Percentiles rank a stretch among this genome's conserved stretches.
phyloP scores from a whole-genome alignment of 1,139 yeast species.

The Lodderomyces pseudojiufengensis region DNA sequence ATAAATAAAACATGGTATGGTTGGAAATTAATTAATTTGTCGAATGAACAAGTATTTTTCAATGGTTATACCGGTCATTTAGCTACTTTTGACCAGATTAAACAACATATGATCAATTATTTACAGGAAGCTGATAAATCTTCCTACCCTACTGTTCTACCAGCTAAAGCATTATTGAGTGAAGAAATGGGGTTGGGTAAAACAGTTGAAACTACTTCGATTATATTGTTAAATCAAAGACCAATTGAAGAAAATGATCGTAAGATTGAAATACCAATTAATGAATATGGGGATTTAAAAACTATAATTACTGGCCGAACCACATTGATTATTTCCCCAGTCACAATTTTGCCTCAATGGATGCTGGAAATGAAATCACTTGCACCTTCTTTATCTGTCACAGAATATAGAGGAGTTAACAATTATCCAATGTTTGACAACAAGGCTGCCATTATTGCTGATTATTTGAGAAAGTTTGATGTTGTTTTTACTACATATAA shows the following conservation, averaged over 20 bases:
- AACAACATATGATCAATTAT: constrained; percentile 19
- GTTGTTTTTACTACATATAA: constrained; percentile 80
- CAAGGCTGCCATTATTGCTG: constrained; percentile 42
- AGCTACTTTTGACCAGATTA: constrained; percentile 28
- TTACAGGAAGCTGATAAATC: constrained; percentile 13
- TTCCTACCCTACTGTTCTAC: constrained; percentile 18
- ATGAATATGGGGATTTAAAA: constrained; percentile 34
- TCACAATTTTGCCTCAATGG: constrained; percentile 83
- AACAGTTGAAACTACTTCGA: constrained; percentile 76
- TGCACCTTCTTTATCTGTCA: constrained; percentile 54
- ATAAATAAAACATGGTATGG: constrained; percentile 49
- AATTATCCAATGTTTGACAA: constrained; percentile 44
- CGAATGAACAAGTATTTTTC: constrained; percentile 32
- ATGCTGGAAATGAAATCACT: constrained; percentile 61
- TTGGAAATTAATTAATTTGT: constrained; percentile 30
- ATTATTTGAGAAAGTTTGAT: constrained; percentile 55
- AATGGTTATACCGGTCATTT: constrained; percentile 50
- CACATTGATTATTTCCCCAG: constrained; percentile 82
- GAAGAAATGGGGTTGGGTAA: constrained; percentile 98
- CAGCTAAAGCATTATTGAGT: constrained; percentile 69
- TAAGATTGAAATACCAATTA: constrained; percentile 31
- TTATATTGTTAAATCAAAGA: constrained; percentile 58
- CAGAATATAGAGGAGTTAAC: constrained; percentile 61
- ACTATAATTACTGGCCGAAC: constrained; percentile 56
- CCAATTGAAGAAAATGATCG: constrained; percentile 43